phyloP scores from a whole-genome alignment of 169 alveolate species.

The Cystoisospora suis region DNA sequence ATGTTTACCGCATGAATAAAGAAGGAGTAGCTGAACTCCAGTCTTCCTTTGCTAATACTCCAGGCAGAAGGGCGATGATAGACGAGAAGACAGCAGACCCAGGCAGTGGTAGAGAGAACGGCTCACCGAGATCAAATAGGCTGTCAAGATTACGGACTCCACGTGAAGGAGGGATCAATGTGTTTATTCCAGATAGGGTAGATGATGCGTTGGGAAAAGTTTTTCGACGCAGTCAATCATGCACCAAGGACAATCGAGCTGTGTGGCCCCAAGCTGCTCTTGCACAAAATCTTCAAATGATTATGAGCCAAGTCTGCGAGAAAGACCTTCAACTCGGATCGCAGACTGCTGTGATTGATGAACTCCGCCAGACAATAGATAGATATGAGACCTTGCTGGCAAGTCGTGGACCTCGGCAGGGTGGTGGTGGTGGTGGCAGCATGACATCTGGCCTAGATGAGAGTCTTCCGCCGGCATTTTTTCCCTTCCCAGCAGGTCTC shows the following conservation, averaged over 20 bases:
- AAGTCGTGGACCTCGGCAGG: no score
- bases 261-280: conserved; percentile 5
- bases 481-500: no score
- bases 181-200: background rate
- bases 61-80: background rate
- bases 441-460: no score
- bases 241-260: background rate
- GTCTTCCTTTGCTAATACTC: background rate
- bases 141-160: background rate
- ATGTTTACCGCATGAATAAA: background rate
- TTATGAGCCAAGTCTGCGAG: background rate
- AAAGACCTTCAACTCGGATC: background rate
- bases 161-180: background rate
- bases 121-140: background rate
- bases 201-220: background rate
- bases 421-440: no score
- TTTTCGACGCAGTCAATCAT: background rate
- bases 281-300: background rate
- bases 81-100: background rate
- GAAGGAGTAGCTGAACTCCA: background rate
- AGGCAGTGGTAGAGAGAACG: background rate
- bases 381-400: background rate
- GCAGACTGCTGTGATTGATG: background rate
- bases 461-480: no score
- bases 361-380: background rate